A percentile compares a stretch with the other conserved stretches of the same genome.
Evolutionary conservation across 2,329 filamentous ascomycete species (phyloP).

Genomic region (Didymellaceae sp.): DNA sequence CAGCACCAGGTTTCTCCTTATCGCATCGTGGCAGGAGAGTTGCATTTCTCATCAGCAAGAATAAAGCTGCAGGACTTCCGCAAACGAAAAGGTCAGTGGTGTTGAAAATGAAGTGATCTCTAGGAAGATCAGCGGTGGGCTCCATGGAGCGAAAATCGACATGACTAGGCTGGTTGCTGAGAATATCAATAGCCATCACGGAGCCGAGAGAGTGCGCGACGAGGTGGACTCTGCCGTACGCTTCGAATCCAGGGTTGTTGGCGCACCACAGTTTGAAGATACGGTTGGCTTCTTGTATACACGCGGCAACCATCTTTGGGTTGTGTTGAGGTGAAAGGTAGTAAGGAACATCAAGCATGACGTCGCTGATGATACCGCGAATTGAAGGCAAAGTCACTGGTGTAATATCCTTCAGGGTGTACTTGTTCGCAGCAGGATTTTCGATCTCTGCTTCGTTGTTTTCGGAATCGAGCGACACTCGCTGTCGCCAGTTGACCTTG

Average conservation of each 20-base stretch:
- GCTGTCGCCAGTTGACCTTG: conserved; percentile 86
- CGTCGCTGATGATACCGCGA: conserved; percentile 89
- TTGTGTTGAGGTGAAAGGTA: conserved; percentile 93
- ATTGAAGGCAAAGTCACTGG: conserved; percentile 88
- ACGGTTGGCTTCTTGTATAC: conserved; percentile 88
- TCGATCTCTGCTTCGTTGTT: conserved; percentile 59
- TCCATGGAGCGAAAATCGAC: conserved; percentile 57
- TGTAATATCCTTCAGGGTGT: conserved; percentile 85
- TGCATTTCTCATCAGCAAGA: conserved; percentile 80
- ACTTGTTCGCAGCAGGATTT: conserved; percentile 67
- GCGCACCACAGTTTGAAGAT: conserved; percentile 95
- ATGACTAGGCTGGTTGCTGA: conserved; percentile 84
- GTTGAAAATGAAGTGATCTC: conserved; percentile 80
- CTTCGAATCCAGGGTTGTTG: conserved; percentile 86
- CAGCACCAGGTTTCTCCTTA: conserved; percentile 75
- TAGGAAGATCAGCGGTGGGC: conserved; percentile 57
- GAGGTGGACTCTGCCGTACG: conserved; percentile 84
- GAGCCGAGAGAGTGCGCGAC: conserved; percentile 94
- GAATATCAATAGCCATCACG: conserved; percentile 90
- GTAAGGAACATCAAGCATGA: conserved; percentile 98
- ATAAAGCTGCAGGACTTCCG: conserved; percentile 91
- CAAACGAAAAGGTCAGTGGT: conserved; percentile 88
- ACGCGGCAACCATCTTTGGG: conserved; percentile 88
- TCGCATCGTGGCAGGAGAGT: conserved; percentile 77
- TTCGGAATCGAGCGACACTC: conserved; percentile 80